Conservation (phyloP, 805 yeast genomes). For the Brettanomyces nanus region DNA sequence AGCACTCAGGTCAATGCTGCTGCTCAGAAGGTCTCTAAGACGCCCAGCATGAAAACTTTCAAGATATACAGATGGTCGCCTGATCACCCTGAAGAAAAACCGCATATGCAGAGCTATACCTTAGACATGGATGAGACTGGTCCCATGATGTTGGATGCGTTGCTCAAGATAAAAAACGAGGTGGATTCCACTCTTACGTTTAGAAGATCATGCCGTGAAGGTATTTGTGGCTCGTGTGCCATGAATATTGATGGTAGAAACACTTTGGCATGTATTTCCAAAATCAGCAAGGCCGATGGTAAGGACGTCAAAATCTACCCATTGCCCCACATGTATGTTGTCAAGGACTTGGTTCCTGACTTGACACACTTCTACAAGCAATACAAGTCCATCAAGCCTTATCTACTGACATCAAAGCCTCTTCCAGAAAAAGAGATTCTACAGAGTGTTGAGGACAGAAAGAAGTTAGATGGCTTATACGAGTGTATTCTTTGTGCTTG, state of each 20-base stretch:
- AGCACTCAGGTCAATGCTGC: no score
- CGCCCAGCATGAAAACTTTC: slow-evolving; percentile 67
- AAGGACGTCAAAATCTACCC: slow-evolving; percentile 88
- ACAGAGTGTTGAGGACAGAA: slow-evolving; percentile 88
- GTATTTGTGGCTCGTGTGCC: slow-evolving; percentile 99
- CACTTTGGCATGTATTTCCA: slow-evolving; percentile 94
- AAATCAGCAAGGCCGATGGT: slow-evolving; percentile 71
- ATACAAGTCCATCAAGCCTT: slow-evolving; percentile 96
- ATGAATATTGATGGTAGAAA: slow-evolving; percentile 98
- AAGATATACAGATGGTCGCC: slow-evolving; percentile 98
- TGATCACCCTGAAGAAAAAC: slow-evolving; percentile 89
- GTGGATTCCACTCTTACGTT: slow-evolving; percentile 93
- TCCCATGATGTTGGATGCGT: slow-evolving; percentile 96
- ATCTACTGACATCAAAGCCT: slow-evolving; percentile 79
- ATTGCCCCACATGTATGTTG: slow-evolving; percentile 96
- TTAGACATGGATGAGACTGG: slow-evolving; percentile 89
- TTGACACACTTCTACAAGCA: slow-evolving; percentile 96
- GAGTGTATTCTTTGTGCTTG: slow-evolving; percentile 98
- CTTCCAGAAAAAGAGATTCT: slow-evolving; percentile 88
- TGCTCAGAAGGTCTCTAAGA: slow-evolving; percentile 50
- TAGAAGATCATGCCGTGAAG: slow-evolving; percentile 98
- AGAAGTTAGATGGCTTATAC: slow-evolving; percentile 92
- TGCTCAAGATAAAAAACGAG: slow-evolving; percentile 91
- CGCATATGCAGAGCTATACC: slow-evolving; percentile 73
- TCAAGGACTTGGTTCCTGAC: slow-evolving; percentile 95